Evolutionary conservation across 306 rosid species (phyloP).

Genomic region (Rosa rugosa): DNA sequence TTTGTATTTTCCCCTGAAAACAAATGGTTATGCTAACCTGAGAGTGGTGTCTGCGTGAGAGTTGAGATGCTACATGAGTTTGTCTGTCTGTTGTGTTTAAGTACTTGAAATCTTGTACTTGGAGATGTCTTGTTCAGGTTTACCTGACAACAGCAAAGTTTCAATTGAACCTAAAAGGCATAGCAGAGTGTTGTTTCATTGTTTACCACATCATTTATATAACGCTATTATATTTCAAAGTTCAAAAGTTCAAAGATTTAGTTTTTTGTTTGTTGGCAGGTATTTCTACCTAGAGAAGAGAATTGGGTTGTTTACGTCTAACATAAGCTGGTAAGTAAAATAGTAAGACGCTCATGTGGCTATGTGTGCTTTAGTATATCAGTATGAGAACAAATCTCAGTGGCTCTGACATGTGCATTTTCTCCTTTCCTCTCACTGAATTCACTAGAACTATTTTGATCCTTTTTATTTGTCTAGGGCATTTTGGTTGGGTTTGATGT

Average conservation of each 20-base stretch:
- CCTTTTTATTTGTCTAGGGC: background rate
- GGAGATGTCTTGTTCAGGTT: background rate
- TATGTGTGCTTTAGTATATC: background rate
- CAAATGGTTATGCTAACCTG: background rate
- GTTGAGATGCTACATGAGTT: constrained; percentile 1
- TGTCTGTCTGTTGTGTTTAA: background rate
- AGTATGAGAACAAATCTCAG: background rate
- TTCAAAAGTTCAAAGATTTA: background rate
- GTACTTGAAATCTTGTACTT: background rate
- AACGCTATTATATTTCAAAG: background rate
- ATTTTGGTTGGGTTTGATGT: background rate
- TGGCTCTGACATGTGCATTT: background rate
- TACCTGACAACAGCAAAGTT: background rate
- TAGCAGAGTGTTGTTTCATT: background rate
- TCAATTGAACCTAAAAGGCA: background rate
- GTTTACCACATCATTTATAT: background rate
- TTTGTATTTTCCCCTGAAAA: background rate
- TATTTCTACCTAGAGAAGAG: constrained; percentile 3
- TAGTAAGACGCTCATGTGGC: background rate
- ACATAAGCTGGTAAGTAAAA: background rate
- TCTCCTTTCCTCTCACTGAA: background rate
- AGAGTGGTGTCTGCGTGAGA: background rate
- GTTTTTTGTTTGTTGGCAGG: background rate
- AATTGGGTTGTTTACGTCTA: background rate
- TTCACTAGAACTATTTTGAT: background rate